Evolutionary conservation across 345 rosid species (phyloP), one percentile per base, ranked within the genome.

Genomic region (Heritiera littoralis): DNA sequence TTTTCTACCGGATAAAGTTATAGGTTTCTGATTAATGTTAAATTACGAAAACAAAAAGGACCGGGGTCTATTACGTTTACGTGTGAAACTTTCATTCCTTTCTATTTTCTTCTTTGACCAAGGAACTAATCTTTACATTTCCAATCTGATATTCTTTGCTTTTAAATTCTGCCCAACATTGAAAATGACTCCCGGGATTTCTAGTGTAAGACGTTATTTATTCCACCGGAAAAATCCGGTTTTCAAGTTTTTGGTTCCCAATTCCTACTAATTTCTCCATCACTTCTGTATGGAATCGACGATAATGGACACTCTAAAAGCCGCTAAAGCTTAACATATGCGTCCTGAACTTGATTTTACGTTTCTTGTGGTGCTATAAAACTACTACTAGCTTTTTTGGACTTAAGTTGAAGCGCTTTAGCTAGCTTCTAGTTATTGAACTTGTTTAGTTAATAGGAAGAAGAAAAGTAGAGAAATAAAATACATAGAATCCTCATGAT

Each of bases 161-260:
- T 78, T 58, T 23, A 15, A 30, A 41, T 35, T 38, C 14, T 80
- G 70, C 78, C 83, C 23, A 79, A 74, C 54, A 73, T 77, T 77
- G 83, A 85, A 70, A 75, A 82, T 23, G 79, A 85, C 83, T 32
- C 2, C 76, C 32, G 18, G 2, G n/a, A 30, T 80, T 74, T 52
- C 45, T 66, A 66, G 54, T 61, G 4, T 49, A 9, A 28, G 32
- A 72, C 5, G 13, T 15, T 28, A 49, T 1, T 13, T 64, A 6
- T 59, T 59, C 32, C 20, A 59, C 13, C 64, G 8, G 28, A 32
- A 55, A 32, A 10, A 32, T 32, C 9, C 32, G 43, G 43, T 0
- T 64, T 64, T 32, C 4, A 20, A 51, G 63, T 79, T 79, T 48
- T 79, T 48, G 55, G 9, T 18, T 41, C 5, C 12, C 63, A 11